Evolutionary conservation across 306 rosid species (phyloP), one percentile per base, ranked within the genome.

Genomic region (Glycine tomentella): DNA sequence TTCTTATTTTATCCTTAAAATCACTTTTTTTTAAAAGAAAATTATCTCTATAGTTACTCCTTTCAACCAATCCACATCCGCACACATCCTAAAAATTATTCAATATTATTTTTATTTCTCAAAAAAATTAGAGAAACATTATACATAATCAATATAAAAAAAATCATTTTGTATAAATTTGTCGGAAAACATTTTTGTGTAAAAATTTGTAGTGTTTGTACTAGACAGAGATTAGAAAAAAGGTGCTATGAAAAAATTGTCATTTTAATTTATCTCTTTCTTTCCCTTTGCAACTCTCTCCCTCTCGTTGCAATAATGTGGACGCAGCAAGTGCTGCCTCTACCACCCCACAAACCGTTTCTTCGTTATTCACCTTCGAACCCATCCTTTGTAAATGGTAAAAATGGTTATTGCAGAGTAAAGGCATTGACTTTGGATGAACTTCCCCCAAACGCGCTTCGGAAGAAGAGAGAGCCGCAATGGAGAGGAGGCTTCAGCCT

Each of bases 401-500:
- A 81, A 52, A 69, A 3, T 52, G 6, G 6, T 36, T 6, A 8
- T 42, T 44, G 3, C 8, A 42, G 34, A 56, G 34, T 36, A 2
- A 90, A 79, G 49, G 84, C 86, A 4, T 9, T 75, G 62, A 71
- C 84, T 42, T 46, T 79, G 34, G 89, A 88, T 0, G 88, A 90
- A 76, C 82, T 93, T 82, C 92, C 94, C 59, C 94, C 99, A 45
- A 93, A 93, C 77, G 98, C 97, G 69, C 78, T 90, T 49, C 88
- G 88, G 46, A 90, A 90, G 84, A 90, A 90, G 69, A 79, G 55
- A 8, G 93, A 93, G 42, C 82, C 94, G 1, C 82, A 84, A 6
- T 95, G 98, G 98, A 86, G 90, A 80, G 96, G 96, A 55, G 98
- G 99, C 2, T 95, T 95, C 84, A 93, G 97, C 45, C 86, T 95